phyloP scores from a whole-genome alignment of 1,284 basidiomycete genomes.

The Mycosarcoma mackinlayi region DNA sequence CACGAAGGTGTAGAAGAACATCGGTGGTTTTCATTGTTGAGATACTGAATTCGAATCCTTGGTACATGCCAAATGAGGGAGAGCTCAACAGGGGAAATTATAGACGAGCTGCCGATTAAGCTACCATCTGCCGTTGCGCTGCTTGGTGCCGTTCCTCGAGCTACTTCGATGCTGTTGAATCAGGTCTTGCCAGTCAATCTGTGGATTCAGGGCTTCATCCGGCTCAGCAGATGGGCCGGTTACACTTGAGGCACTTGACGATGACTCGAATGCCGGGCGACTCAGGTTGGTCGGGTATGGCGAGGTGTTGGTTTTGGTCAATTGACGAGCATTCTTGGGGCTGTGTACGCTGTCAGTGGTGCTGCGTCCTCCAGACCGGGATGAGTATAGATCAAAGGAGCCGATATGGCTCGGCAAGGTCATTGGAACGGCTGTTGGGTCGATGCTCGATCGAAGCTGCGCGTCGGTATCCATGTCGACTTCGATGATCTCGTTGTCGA shows the following conservation, averaged over 20 bases:
- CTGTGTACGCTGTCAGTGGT: slow-evolving; percentile 41
- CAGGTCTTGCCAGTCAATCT: slow-evolving; percentile 30
- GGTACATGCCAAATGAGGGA: background rate
- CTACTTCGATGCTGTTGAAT: slow-evolving; percentile 14
- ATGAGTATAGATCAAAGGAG: background rate
- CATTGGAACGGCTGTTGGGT: background rate
- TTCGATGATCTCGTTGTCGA: slow-evolving; percentile 6
- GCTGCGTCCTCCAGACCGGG: slow-evolving; percentile 15
- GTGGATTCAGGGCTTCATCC: slow-evolving; percentile 30
- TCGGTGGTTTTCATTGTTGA: too few species aligned
- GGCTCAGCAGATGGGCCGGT: background rate
- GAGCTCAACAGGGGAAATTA: background rate
- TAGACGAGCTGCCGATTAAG: background rate
- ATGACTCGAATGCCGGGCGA: background rate
- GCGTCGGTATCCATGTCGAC: slow-evolving; percentile 35
- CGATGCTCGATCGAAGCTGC: background rate
- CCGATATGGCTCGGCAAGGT: background rate
- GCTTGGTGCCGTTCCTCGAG: background rate
- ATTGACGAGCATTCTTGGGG: slow-evolving; percentile 5
- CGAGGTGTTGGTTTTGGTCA: background rate
- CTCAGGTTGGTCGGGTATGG: background rate
- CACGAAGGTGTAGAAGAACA: background rate
- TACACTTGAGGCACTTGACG: background rate
- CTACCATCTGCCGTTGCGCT: slow-evolving; percentile 21
- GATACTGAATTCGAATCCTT: too few species aligned